Conservation (phyloP, 306 rosid species). For the Dryas drummondii region DNA sequence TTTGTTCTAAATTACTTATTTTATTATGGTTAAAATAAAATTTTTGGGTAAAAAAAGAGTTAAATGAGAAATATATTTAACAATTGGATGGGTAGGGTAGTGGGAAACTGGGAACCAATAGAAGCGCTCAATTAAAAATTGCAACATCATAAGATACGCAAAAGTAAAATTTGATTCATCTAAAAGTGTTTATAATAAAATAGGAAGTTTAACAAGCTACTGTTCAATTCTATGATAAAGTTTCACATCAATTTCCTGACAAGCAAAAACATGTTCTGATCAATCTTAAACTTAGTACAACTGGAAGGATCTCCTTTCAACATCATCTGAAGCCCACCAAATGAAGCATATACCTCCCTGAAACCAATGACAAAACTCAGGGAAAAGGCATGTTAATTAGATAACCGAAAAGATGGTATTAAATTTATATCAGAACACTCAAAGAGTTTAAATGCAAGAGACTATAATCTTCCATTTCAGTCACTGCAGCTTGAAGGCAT, state of each 20-base stretch:
- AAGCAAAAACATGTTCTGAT: conserved; percentile 72
- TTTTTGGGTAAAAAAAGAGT: too few relatives aligned
- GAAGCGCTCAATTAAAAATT: neutral
- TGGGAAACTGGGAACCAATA: too few relatives aligned
- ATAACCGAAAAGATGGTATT: neutral
- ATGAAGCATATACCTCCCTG: conserved; percentile 79
- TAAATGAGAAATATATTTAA: too few relatives aligned
- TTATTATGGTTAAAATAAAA: too few relatives aligned
- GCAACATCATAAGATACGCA: neutral
- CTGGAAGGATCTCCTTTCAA: conserved; percentile 63
- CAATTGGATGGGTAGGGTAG: too few relatives aligned
- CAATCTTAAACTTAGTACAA: conserved; percentile 54
- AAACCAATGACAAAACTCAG: conserved; percentile 18
- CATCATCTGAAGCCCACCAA: conserved; percentile 90
- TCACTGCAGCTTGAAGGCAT: too few relatives aligned
- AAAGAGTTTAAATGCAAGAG: neutral
- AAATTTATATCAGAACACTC: neutral
- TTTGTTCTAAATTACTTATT: too few relatives aligned
- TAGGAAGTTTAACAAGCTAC: neutral
- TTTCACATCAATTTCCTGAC: conserved; percentile 52
- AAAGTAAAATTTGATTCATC: neutral
- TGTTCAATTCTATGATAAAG: neutral
- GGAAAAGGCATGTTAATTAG: neutral
- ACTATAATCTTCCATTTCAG: neutral
- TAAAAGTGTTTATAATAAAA: neutral